Conservation (phyloP, 2,329 filamentous ascomycete genomes). For the Aspergillus alliaceus region DNA sequence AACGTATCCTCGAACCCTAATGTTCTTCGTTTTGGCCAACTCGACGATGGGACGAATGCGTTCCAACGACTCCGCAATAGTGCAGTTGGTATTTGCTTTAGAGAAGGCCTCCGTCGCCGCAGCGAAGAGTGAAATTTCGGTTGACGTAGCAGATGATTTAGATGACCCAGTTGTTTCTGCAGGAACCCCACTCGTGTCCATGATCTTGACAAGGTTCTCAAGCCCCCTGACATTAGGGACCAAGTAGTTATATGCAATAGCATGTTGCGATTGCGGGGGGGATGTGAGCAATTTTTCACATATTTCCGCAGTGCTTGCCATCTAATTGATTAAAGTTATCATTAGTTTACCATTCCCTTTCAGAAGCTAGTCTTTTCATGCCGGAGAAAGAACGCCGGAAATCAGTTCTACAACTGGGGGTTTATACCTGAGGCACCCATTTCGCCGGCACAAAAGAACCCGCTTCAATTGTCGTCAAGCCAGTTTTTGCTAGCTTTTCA, state of each 20-base stretch:
- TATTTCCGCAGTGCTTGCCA: conserved; percentile 65
- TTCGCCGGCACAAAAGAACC: conserved; percentile 56
- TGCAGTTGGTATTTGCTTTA: conserved; percentile 66
- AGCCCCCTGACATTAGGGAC: conserved; percentile 64
- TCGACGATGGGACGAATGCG: conserved; percentile 60
- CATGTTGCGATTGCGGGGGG: conserved; percentile 50
- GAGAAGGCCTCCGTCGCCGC: conserved; percentile 66
- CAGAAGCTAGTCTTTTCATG: not conserved
- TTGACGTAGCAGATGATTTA: conserved; percentile 37
- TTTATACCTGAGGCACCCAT: conserved; percentile 54
- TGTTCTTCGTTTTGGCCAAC: conserved; percentile 54
- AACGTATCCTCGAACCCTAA: conserved; percentile 64
- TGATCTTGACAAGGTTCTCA: conserved; percentile 58
- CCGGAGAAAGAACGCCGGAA: not conserved
- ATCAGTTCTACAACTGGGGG: not conserved
- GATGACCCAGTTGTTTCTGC: conserved; percentile 28
- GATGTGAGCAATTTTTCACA: conserved; percentile 54
- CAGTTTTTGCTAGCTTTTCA: conserved; percentile 46
- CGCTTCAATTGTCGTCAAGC: conserved; percentile 52
- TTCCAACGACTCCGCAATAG: conserved; percentile 60
- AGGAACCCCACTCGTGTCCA: conserved; percentile 44
- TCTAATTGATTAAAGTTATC: conserved; percentile 41
- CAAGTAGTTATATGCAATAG: conserved; percentile 66
- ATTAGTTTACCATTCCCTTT: not conserved
- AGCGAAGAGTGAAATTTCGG: conserved; percentile 64